phyloP scores from a whole-genome alignment of 192 early-diverging fungal genomes.

The Backusella circina region DNA sequence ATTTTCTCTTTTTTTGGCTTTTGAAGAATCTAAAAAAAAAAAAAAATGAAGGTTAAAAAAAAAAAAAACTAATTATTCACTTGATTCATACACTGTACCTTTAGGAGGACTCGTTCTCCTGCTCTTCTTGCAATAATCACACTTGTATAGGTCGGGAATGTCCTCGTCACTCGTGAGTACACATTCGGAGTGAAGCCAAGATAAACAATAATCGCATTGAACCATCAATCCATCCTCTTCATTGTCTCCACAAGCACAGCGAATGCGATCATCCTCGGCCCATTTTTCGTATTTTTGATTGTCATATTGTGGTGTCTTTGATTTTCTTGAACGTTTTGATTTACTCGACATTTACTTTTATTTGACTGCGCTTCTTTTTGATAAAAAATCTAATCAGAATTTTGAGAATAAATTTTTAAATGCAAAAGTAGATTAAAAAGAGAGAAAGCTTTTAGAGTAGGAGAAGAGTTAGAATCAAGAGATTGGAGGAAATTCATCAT shows the following conservation, averaged over 20 bases:
- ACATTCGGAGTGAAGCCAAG: conserved; percentile 94
- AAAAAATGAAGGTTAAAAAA: not conserved
- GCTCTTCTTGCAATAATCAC: conserved; percentile 63
- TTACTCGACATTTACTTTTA: not conserved
- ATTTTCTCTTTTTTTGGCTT: not conserved
- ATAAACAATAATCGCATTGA: conserved; percentile 88
- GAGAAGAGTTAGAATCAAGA: not conserved
- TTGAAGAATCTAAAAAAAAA: not conserved
- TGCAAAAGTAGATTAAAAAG: not conserved
- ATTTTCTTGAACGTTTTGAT: not conserved
- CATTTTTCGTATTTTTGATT: not conserved
- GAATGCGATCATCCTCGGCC: conserved; percentile 63
- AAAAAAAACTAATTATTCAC: too few species aligned
- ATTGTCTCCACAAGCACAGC: conserved; percentile 87
- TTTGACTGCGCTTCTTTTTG: not conserved
- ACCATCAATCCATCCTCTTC: conserved; percentile 98
- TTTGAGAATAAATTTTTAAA: not conserved
- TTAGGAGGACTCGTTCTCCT: not conserved
- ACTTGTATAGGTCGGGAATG: conserved; percentile 84
- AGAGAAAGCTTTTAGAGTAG: not conserved
- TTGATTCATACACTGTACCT: not conserved
- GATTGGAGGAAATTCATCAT: not conserved
- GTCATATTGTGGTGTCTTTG: not conserved
- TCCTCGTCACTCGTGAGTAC: conserved; percentile 64
- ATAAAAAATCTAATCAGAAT: not conserved